These are phyloP conservation scores for Neoconidiobolus thromboides DNA, from an alignment of 371 early-diverging fungal species.

Conservation along the genomic window DNA sequence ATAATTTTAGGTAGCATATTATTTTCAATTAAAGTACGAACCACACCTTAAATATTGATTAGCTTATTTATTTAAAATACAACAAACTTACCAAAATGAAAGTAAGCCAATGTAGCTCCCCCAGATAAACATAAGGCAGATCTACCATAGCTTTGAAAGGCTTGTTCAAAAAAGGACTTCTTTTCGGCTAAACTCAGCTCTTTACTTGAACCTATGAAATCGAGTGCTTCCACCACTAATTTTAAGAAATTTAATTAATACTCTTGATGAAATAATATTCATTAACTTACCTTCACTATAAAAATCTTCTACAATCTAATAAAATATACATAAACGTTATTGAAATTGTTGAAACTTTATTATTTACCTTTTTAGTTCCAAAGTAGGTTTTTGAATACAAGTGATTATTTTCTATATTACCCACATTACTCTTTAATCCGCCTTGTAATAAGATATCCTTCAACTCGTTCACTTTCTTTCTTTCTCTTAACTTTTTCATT, in stretches of 20 bases:
- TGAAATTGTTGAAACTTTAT: not conserved
- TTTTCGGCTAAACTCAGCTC: slow-evolving; percentile 31
- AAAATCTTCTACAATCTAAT: slow-evolving; percentile 1
- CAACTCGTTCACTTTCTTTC: not conserved
- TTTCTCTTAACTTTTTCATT: slow-evolving; percentile 11
- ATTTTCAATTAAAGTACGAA: slow-evolving; percentile 41
- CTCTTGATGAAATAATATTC: not conserved
- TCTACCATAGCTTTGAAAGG: slow-evolving; percentile 61
- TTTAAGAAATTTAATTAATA: not conserved
- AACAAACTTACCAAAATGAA: slow-evolving; percentile 25
- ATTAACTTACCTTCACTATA: not conserved
- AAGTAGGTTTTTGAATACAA: slow-evolving; percentile 54
- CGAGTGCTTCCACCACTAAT: slow-evolving; percentile 34
- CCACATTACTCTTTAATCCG: slow-evolving; percentile 58
- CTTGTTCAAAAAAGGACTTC: slow-evolving; percentile 45
- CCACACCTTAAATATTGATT: slow-evolving; percentile 10
- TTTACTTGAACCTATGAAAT: slow-evolving; percentile 28
- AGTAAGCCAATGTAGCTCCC: slow-evolving; percentile 72
- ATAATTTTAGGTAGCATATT: slow-evolving; percentile 64
- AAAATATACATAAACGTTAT: not conserved
- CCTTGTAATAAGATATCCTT: slow-evolving; percentile 21
- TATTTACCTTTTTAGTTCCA: slow-evolving; percentile 46
- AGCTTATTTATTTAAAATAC: not conserved
- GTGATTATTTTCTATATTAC: slow-evolving; percentile 51
- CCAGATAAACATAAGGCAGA: slow-evolving; percentile 78